Percentiles rank a stretch among this genome's conserved stretches.
These are phyloP conservation scores for Monosporascus sp. DNA, from an alignment of 2,329 filamentous ascomycete genomes.

Conservation along the genomic window DNA sequence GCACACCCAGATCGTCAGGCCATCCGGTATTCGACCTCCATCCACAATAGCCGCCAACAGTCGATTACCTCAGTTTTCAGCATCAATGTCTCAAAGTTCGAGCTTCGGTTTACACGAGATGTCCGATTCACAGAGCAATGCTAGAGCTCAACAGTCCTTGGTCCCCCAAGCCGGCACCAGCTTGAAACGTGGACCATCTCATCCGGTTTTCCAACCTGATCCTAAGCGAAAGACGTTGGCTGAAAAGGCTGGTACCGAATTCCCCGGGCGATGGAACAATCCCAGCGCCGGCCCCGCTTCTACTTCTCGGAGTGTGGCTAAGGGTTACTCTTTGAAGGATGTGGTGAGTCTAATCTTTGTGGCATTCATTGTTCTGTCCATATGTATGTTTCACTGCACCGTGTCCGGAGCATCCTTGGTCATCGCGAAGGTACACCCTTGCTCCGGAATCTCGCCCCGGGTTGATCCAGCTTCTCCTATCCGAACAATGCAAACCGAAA, in stretches of 20 bases:
- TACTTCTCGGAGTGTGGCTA: conserved; percentile 37
- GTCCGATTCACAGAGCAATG: conserved; percentile 56
- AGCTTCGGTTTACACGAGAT: conserved; percentile 44
- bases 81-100: conserved; percentile 10
- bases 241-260: conserved; percentile 48
- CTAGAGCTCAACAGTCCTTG: conserved; percentile 39
- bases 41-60: conserved; percentile 1
- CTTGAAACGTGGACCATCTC: conserved; percentile 46
- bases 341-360: conserved; percentile 14
- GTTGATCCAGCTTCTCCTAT: too few species aligned
- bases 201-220: conserved; percentile 46
- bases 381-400: not conserved
- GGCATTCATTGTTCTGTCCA: not conserved
- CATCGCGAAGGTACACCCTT: not conserved
- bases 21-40: conserved; percentile 10
- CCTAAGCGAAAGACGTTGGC: conserved; percentile 55
- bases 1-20: conserved; percentile 11
- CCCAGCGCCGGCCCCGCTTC: conserved; percentile 34
- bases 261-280: conserved; percentile 28
- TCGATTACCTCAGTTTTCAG: conserved; percentile 16
- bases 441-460: not conserved
- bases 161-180: conserved; percentile 34
- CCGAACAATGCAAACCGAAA: not conserved
- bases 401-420: not conserved
- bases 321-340: conserved; percentile 35